Evolutionary conservation across 768 basidiomycete genomes (phyloP), one percentile per base, ranked within the genome.

Genomic region (Collybia nuda): DNA sequence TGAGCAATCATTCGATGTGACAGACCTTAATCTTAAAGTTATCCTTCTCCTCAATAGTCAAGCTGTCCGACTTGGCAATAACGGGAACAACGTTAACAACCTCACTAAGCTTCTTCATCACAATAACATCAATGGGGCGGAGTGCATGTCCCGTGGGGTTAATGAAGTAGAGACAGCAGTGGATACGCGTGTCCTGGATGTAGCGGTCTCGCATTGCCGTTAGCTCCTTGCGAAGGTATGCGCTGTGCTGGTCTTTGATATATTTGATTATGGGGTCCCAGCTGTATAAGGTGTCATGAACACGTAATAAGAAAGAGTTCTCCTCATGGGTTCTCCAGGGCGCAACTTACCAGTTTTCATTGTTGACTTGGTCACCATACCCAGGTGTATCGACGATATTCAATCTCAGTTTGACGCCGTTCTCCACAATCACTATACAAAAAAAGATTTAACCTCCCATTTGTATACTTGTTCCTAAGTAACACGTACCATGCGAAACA

Each of bases 31-130:
- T 76, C 81, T 99, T 99, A 82, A 99, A 99, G 40, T 78, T 77
- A 49, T 88, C 88, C 59, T 93, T 77, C 78, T 99, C 96, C 56
- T 97, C 95, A 51, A 91, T 67, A 2, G 95, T 98, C 76, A 99
- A 78, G 56, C 85, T 88, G 70, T 99, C 96, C 24, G 90, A 81
- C 80, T 99, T 99, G 59, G 97, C 96, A 62, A 99, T 98, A 54
- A 99, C 90, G n/a, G 96, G 96, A 6, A 99, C 95, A 46, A 99
- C 96, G 61, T 99, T 99, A 69, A 98, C 97, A 38, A 98, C 96
- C 67, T 98, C 97, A 67, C 90, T 90, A 54, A 99, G 78, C 77
- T 98, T 98, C 80, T 98, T 97, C 87, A 99, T 93, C 57, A 99
- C 97, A 63, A 94, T 94, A 40, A 98, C 88, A 62, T 99, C 96